Base-by-base conservation (phyloP, 108 stramenopile genomes). In the Skeletonema menzelii region DNA sequence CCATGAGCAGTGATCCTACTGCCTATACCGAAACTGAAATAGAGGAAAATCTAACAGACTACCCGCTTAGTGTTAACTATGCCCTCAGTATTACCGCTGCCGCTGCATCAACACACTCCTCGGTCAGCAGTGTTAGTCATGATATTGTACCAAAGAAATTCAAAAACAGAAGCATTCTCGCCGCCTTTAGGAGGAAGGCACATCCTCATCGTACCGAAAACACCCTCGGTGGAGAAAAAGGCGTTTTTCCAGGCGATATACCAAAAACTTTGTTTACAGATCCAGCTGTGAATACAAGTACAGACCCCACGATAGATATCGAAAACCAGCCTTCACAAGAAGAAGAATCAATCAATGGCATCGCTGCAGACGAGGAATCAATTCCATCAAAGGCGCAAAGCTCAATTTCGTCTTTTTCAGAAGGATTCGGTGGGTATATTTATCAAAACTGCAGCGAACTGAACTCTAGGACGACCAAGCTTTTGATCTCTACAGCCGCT, bases 1-100 rank as follows among this genome's bases (percentile, higher is more conserved):
- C 22, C 49, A n/a, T 53, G 49, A 53, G 49, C 49, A 53, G 49
- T 53, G 49, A 20, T 53, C 49, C 49, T 53, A 53, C 49, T 4
- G 22, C 22, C 15, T 53, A 53, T 7, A 53, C 49, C 49, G 49
- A 53, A 20, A 22, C 49, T 22, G 49, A 53, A 22, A 53, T 53
- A 22, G 22, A 8, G 20, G 49, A 53, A 22, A 53, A 53, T 53
- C 19, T 1, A 10, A 24, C 22, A 53, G 49, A 53, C 6, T 53
- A 53, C 22, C 22, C 49, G 19, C 15, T 53, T 0, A n/a, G 1
- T 53, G 49, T 53, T 10, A n/a, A 53, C n/a, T 53, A 53, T 22
- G 49, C 49, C 49, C 49, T 53, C 22, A 24, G 10, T 6, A 37
- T 37, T 37, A 53, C n/a, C 8, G 49, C 49, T 53, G 8, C n/a